phyloP scores from a whole-genome alignment of 306 rosid genomes.

The Acmispon strigosus region DNA sequence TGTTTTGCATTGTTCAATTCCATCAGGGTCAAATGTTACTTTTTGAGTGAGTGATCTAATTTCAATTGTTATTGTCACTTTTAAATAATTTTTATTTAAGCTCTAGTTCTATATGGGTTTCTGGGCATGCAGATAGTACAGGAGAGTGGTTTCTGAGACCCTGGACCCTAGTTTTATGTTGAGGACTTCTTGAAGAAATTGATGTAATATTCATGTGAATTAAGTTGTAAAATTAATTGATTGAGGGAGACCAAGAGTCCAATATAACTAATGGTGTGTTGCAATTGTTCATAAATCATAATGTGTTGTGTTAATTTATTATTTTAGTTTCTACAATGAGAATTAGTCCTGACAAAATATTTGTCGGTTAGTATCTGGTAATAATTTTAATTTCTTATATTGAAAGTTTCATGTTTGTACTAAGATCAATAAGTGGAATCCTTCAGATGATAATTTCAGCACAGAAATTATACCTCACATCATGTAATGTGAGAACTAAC shows the following conservation, averaged over 20 bases:
- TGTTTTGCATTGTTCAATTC: background rate
- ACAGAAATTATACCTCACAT: background rate
- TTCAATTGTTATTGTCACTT: background rate
- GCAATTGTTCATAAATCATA: background rate
- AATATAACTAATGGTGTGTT: background rate
- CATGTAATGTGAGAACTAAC: background rate
- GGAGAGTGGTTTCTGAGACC: background rate
- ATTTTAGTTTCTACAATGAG: background rate
- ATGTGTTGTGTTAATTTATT: background rate
- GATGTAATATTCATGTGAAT: background rate
- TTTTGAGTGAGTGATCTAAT: background rate
- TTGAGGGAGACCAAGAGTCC: background rate
- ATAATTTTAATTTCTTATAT: background rate
- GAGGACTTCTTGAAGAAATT: background rate
- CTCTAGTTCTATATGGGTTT: background rate
- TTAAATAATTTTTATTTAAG: background rate
- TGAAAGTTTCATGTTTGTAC: background rate
- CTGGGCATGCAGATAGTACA: background rate
- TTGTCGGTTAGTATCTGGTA: background rate
- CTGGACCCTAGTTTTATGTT: background rate
- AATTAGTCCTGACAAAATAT: background rate
- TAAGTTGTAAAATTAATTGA: background rate
- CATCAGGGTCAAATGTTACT: background rate
- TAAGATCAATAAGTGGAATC: background rate
- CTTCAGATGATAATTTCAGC: background rate